Base-by-base conservation (phyloP, 1,284 basidiomycete genomes). In the Tetrapyrgos nigripes region DNA sequence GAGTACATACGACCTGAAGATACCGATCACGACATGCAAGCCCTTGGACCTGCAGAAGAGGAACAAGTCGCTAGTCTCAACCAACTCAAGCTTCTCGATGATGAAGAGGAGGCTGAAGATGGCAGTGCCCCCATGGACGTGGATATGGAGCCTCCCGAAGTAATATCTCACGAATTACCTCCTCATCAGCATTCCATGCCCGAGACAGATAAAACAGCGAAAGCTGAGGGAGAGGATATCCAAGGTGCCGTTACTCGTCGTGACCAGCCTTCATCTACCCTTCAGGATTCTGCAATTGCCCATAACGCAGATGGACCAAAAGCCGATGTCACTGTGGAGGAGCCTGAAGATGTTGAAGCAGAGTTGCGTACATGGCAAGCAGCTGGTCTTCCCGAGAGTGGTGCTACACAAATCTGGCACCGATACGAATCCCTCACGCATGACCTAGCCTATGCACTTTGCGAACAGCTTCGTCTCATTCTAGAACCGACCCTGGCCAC, bases 381-480 rank as follows among this genome's bases (percentile, higher is more conserved):
- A 4, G 72, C 76, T 8, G 88, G 86, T 50, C 84, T 88, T 60
- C 80, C 86, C 1, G 76, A 81, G 8, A 73, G 81, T 40, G 77
- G 78, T 17, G 88, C 91, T 0, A 88, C 92, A 61, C 87, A 88
- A 55, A 83, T 97, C 24, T 99, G 97, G 97, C 87, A 91, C 14
- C 81, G 91, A 14, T 99, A 99, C 77, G 89, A 93, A 59, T 88
- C 91, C 2, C 80, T 98, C 63, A 99, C 97, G 0, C 89, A 93
- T 54, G 91, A 97, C 64, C 86, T 98, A 27, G 93, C 97, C 5
- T 94, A 95, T 68, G 85, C 89, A 1, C 86, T 98, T 17, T 97
- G 96, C 71, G 97, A 99, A 76, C 97, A 98, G 72, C 87, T 99
- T 14, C 94, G 97, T 21, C 89, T 99, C 52, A 97, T 99, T 69